These are phyloP conservation scores for Acidomyces sp. DNA, from an alignment of 495 filamentous ascomycete genomes.

Conservation along the genomic window DNA sequence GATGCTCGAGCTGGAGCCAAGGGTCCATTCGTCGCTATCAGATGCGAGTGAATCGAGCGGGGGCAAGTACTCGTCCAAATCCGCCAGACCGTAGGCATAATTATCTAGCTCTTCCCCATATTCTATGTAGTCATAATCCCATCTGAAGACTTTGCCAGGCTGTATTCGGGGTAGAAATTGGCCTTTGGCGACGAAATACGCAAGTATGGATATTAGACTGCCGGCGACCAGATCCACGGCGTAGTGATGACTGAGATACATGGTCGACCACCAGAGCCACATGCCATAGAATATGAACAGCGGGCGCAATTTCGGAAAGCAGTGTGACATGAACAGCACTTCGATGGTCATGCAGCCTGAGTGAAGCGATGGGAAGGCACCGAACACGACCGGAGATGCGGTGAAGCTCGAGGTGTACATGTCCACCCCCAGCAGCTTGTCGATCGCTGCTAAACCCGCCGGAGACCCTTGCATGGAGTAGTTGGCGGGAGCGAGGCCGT, in stretches of 20 bases:
- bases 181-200: constrained; percentile 66
- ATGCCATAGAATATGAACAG: constrained; percentile 67
- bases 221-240: constrained; percentile 85
- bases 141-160: constrained; percentile 68
- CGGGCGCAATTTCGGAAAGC: constrained; percentile 66
- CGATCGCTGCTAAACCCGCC: constrained; percentile 77
- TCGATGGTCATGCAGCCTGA: constrained; percentile 75
- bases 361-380: constrained; percentile 85
- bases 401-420: constrained; percentile 84
- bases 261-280: constrained; percentile 98
- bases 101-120: constrained; percentile 42
- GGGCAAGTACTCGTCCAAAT: constrained; percentile 42
- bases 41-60: constrained; percentile 9
- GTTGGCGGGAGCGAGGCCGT: constrained; percentile 78
- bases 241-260: constrained; percentile 95
- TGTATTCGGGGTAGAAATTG: constrained; percentile 73
- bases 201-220: constrained; percentile 61
- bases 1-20: constrained; percentile 57
- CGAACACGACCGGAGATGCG: constrained; percentile 81
- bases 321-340: constrained; percentile 81
- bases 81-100: constrained; percentile 43
- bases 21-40: constrained; percentile 60
- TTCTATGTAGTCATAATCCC: constrained; percentile 94
- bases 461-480: constrained; percentile 81
- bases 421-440: constrained; percentile 74